Percentiles rank a stretch among this genome's conserved stretches.
These are phyloP conservation scores for Moricandia moricandioides DNA, from an alignment of 345 rosid genomes.

Conservation along the genomic window DNA sequence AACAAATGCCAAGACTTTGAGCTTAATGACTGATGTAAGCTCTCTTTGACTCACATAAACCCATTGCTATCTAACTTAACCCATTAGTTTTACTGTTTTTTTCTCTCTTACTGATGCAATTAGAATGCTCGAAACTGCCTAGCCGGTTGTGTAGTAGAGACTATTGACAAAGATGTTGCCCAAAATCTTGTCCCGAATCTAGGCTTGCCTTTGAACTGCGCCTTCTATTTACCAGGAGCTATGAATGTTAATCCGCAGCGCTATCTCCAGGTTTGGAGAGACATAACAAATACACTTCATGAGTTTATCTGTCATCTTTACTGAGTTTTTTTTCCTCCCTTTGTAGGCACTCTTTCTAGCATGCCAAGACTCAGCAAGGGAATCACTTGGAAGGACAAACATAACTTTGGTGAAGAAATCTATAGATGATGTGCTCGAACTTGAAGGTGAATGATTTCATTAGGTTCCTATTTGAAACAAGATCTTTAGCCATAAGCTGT, in stretches of 20 bases:
- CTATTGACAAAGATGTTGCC: slow-evolving; percentile 54
- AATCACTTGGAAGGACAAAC: slow-evolving; percentile 46
- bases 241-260: slow-evolving; percentile 66
- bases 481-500: not conserved
- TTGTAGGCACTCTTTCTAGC: slow-evolving; percentile 78
- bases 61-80: not conserved
- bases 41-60: slow-evolving; percentile 5
- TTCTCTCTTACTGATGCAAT: slow-evolving; percentile 25
- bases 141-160: slow-evolving; percentile 68
- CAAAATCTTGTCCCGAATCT: slow-evolving; percentile 60
- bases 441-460: slow-evolving; percentile 54
- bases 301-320: not conserved
- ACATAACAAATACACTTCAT: not conserved
- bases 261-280: slow-evolving; percentile 62
- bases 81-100: slow-evolving; percentile 5
- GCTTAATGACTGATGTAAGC: slow-evolving; percentile 58
- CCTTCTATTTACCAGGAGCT: slow-evolving; percentile 84
- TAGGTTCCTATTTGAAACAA: not conserved
- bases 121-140: slow-evolving; percentile 85
- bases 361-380: slow-evolving; percentile 57
- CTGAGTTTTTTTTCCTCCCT: slow-evolving; percentile 5
- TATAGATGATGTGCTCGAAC: slow-evolving; percentile 47
- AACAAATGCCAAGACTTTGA: slow-evolving; percentile 57
- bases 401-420: slow-evolving; percentile 55
- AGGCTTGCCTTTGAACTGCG: slow-evolving; percentile 54